Percentiles rank a stretch among this genome's conserved stretches.
Conservation (phyloP, 495 filamentous ascomycete species). For the Venustampulla echinocandica region DNA sequence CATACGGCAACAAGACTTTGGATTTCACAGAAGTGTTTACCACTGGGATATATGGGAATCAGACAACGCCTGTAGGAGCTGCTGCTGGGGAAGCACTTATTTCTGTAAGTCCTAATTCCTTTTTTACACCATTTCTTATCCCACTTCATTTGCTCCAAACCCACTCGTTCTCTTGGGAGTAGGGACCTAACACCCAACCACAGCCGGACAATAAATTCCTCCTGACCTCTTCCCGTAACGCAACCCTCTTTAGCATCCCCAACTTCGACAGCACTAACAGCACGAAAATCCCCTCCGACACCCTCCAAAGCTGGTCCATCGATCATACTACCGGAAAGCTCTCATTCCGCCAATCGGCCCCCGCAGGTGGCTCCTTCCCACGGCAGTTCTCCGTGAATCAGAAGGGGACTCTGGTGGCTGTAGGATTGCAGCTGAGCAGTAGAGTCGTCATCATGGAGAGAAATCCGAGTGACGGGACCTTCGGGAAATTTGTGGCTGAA, state of each 20-base stretch:
- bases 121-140: conserved; percentile 33
- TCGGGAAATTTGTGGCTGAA: conserved; percentile 43
- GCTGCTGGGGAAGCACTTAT: conserved; percentile 51
- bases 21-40: conserved; percentile 36
- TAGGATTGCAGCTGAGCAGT: conserved; percentile 51
- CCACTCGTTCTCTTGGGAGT: neutral
- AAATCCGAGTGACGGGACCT: conserved; percentile 43
- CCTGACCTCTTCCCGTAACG: conserved; percentile 54
- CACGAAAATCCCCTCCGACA: conserved; percentile 30
- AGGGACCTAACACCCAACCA: neutral
- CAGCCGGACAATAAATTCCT: conserved; percentile 53
- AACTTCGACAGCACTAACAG: conserved; percentile 35
- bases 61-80: conserved; percentile 28
- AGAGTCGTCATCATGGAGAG: conserved; percentile 53
- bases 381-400: conserved; percentile 59
- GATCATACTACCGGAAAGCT: conserved; percentile 40
- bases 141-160: neutral
- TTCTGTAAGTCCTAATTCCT: conserved; percentile 26
- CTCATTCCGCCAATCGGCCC: conserved; percentile 37
- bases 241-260: conserved; percentile 37
- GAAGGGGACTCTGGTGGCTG: conserved; percentile 49
- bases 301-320: conserved; percentile 30
- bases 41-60: conserved; percentile 32
- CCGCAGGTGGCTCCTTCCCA: conserved; percentile 52
- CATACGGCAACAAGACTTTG: conserved; percentile 41